Percentiles rank a stretch among this genome's conserved stretches.
phyloP scores from a whole-genome alignment of 2,329 filamentous ascomycete species.

The Stagonosporopsis rhizophila region DNA sequence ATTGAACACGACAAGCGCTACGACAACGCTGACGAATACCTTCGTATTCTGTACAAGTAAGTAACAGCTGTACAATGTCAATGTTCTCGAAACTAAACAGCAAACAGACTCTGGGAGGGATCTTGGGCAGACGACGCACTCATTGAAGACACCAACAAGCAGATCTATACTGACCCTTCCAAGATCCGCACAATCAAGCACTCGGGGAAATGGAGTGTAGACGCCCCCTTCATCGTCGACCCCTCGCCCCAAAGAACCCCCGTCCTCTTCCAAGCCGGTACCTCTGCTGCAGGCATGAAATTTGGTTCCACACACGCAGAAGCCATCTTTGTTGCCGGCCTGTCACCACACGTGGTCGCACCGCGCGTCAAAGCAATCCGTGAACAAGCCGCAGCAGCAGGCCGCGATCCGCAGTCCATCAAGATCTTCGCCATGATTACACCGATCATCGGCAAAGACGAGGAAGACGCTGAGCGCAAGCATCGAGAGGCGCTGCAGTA shows the following conservation, averaged over 20 bases:
- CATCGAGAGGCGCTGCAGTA: constrained; percentile 65
- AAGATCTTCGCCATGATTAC: constrained; percentile 72
- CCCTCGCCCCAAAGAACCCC: constrained; percentile 72
- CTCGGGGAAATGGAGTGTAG: constrained; percentile 52
- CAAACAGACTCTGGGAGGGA: constrained; percentile 60
- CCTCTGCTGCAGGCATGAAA: constrained; percentile 66
- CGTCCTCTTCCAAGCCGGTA: constrained; percentile 71
- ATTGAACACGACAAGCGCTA: constrained; percentile 70
- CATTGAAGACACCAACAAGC: constrained; percentile 61
- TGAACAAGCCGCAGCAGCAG: constrained; percentile 58
- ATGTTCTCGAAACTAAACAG: neutral
- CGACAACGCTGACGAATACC: constrained; percentile 70
- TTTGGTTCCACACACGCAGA: constrained; percentile 74
- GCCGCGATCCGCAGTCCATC: constrained; percentile 65
- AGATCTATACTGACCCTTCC: constrained; percentile 63
- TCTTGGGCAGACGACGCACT: constrained; percentile 72
- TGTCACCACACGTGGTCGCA: constrained; percentile 65
- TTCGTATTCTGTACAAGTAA: constrained; percentile 69
- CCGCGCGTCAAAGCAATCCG: constrained; percentile 68
- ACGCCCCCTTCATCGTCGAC: constrained; percentile 70
- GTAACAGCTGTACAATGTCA: neutral
- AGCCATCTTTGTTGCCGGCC: constrained; percentile 70
- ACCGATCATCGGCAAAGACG: constrained; percentile 67
- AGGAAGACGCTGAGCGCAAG: constrained; percentile 69
- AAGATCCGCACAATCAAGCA: constrained; percentile 70